Base-by-base conservation (phyloP, 257 asterid genomes). In the Solanum ossicruentum region DNA sequence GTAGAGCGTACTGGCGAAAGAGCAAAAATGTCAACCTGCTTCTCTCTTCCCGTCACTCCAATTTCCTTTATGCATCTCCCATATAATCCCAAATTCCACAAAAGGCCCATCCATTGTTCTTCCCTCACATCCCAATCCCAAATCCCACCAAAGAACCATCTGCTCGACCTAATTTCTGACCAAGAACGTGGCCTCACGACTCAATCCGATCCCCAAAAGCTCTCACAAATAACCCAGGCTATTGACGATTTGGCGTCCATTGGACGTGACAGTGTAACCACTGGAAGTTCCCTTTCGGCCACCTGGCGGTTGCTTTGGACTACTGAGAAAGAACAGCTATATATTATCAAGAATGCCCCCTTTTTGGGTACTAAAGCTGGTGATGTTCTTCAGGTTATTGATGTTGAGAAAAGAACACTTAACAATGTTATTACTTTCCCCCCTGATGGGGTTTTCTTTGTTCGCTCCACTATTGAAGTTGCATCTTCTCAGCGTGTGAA, bases 251-350 rank as follows among this genome's bases (percentile, higher is more conserved):
- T 94, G 20, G 90, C 97, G 75, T 84, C 86, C 75, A 47, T 84
- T 71, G 93, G 95, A 81, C 89, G 88, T n/a, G 91, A 86, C 20
- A 88, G 90, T 9, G 93, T 92, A 79, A 96, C 98, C 58, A 93
- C 98, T 7, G 92, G 52, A 65, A 21, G 85, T 11, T 90, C 94
- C 13, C 84, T 94, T 9, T 91, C 98, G 5, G 92, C 90, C 85
- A 96, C 98, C 89, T 94, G 99, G 98, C 91, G 98, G 70, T 8
- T 96, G 94, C 93, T 96, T 18, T 96, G 99, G 99, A 96, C 99
- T 79, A 96, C 99, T 2, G 99, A 96, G 98, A 96, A 96, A 90
- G 99, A 94, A 7, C 99, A 96, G 85, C 97, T 96, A 36, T 96
- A 90, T 86, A 94, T 94, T 51, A 83, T 93, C 0, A 92, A 93